These are phyloP conservation scores for Aspergillus fumigatiaffinis DNA, from an alignment of 2,329 filamentous ascomycete species.

Conservation along the genomic window DNA sequence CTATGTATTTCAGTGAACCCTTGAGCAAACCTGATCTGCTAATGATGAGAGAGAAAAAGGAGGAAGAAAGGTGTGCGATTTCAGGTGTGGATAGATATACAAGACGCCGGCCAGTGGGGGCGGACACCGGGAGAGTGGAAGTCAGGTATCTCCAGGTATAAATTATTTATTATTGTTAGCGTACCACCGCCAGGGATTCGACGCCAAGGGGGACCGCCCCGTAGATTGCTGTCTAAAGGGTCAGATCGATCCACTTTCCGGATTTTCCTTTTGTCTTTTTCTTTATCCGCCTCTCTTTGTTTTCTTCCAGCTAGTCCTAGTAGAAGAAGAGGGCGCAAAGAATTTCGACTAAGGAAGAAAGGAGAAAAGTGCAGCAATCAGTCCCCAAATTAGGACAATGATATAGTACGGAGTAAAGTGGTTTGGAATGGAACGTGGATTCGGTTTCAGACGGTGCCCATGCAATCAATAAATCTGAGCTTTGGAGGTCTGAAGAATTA, in stretches of 20 bases:
- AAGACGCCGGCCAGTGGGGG: not conserved
- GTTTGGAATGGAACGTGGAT: slow-evolving; percentile 4
- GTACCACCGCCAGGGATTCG: not conserved
- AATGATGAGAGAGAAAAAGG: not conserved
- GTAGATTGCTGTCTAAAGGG: slow-evolving; percentile 12
- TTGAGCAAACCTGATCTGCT: not conserved
- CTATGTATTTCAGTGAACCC: not conserved
- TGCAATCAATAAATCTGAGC: not conserved
- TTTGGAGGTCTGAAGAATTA: not conserved
- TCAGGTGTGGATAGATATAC: not conserved
- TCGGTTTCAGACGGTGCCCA: slow-evolving; percentile 4
- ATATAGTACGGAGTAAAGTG: not conserved
- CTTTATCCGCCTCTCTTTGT: not conserved
- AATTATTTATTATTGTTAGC: not conserved
- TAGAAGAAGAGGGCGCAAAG: not conserved
- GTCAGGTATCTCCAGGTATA: not conserved
- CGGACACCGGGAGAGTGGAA: not conserved
- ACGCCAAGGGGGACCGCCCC: slow-evolving; percentile 8
- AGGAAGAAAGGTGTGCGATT: slow-evolving; percentile 1
- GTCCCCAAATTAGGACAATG: not conserved
- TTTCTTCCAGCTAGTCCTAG: not conserved
- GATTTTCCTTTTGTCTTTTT: not conserved
- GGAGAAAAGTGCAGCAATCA: not conserved
- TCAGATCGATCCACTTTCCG: slow-evolving; percentile 22
- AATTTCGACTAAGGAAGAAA: not conserved